A percentile compares a stretch with the other conserved stretches of the same genome.
Evolutionary conservation across 164 flowering plant genomes (phyloP).

Genomic region (Vitis labrusca): DNA sequence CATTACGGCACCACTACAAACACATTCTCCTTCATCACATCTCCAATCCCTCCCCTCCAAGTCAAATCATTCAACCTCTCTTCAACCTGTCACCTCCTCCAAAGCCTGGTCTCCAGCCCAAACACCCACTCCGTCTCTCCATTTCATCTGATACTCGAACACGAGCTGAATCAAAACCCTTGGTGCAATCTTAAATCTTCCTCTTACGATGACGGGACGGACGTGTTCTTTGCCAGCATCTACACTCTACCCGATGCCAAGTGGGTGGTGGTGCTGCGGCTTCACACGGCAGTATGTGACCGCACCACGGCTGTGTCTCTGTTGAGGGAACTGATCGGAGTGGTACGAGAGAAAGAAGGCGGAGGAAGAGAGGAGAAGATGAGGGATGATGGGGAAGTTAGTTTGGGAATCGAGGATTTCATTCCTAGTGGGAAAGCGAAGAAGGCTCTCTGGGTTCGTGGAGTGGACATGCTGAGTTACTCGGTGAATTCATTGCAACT

Average conservation of each 20-base stretch:
- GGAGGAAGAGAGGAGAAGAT: conserved; percentile 13
- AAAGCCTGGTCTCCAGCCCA: not conserved
- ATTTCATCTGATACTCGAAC: conserved; percentile 52
- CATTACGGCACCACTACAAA: conserved; percentile 14
- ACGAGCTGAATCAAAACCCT: conserved; percentile 52
- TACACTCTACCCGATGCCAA: conserved; percentile 29
- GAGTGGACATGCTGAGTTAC: conserved; percentile 34
- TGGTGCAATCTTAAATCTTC: conserved; percentile 32
- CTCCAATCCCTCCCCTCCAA: conserved; percentile 32
- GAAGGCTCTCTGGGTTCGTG: conserved; percentile 27
- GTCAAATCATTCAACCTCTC: conserved; percentile 31
- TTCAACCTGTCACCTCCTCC: conserved; percentile 32
- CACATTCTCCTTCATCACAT: conserved; percentile 33
- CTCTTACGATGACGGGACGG: conserved; percentile 1
- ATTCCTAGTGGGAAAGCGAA: conserved; percentile 21
- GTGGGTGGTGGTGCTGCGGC: conserved; percentile 47
- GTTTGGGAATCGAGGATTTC: conserved; percentile 30
- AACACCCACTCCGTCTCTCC: conserved; percentile 14
- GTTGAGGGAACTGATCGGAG: conserved; percentile 41
- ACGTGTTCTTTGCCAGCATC: conserved; percentile 35
- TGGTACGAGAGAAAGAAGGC: conserved; percentile 20
- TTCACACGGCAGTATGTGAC: conserved; percentile 67
- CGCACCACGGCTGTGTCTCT: conserved; percentile 52
- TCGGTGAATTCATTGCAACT: conserved; percentile 27
- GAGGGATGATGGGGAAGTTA: conserved; percentile 21